Conservation (phyloP, 129 eudicot species). For the Artemisia tridentata region DNA sequence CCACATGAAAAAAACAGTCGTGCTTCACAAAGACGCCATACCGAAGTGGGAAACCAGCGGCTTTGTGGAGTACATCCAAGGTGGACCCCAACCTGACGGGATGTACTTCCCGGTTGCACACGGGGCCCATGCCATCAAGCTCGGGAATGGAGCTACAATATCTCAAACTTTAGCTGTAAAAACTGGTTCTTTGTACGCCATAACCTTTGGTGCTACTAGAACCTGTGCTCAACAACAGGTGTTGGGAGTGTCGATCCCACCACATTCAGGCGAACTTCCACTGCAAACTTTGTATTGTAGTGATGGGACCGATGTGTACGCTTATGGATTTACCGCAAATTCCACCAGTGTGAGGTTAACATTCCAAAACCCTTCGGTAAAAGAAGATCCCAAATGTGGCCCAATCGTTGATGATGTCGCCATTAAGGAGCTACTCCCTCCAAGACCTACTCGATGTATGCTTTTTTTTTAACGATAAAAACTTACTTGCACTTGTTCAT, state of each 20-base stretch:
- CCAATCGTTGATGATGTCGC: constrained; percentile 83
- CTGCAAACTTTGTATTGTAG: constrained; percentile 77
- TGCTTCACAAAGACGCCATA: constrained; percentile 46
- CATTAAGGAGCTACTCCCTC: constrained; percentile 72
- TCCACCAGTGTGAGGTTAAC: constrained; percentile 43
- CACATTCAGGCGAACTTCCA: constrained; percentile 73
- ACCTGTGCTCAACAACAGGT: constrained; percentile 94
- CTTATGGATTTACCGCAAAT: constrained; percentile 63
- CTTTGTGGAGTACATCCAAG: constrained; percentile 72
- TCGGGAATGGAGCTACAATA: constrained; percentile 75
- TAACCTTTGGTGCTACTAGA: constrained; percentile 84
- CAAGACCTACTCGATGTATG: constrained; percentile 49
- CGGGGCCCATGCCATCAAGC: constrained; percentile 83
- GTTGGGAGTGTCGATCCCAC: constrained; percentile 60
- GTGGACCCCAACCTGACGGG: constrained; percentile 88
- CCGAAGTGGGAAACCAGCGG: constrained; percentile 89
- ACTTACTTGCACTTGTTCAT: no score
- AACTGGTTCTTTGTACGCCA: constrained; percentile 47
- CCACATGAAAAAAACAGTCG: constrained; percentile 48
- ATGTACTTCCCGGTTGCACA: constrained; percentile 74
- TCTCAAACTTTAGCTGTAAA: constrained; percentile 67
- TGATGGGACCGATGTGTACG: constrained; percentile 71
- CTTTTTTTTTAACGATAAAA: neutral
- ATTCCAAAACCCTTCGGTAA: constrained; percentile 61
- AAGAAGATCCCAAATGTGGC: constrained; percentile 90